Evolutionary conservation across 192 early-diverging fungal species (phyloP), one percentile per base, ranked within the genome.

Genomic region (Gryganskiella cystojenkinii): DNA sequence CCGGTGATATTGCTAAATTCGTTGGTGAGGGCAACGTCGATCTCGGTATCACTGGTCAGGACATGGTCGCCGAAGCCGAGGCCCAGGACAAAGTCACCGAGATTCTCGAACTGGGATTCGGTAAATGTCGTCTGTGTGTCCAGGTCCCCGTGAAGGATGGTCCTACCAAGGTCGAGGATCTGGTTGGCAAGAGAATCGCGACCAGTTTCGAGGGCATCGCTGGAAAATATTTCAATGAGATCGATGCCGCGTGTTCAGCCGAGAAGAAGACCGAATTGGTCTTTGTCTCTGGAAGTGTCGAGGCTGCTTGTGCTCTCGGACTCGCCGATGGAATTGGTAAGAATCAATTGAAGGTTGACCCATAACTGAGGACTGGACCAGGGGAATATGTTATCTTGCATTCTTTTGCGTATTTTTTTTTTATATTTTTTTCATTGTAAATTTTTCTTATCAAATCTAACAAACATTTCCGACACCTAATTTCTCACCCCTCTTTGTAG

Each of bases 11-110:
- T 70, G 91, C 96, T 51, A 93, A 97, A 50, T 99, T 93, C 68
- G 95, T 99, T 40, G 97, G 90, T 45, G 92, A 95, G 47, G 98
- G 98, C 28, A 95, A 95, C 79, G 93, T 98, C 14, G 98, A 99
- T 79, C 64, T 99, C 49, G 98, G 98, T 9, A 98, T 99, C 59
- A 98, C 97, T 7, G 98, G 98, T 15, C 88, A 96, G 78, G 97
- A 99, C 76, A 97, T 98, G 87, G 89, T 97, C 25, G 88, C 90
- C 34, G 98, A 99, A 78, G 87, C 89, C 14, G 89, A 88, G 55
- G 88, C 86, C 4, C 63, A 90, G 42, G 90, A 93, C 53, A 92
- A 93, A 57, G 81, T 89, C 47, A 82, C 81, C 7, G 87, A 92
- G 70, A 84, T 95, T 55, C 52, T 92, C 46, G 83, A 92, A 20